Base-by-base conservation (phyloP, 768 basidiomycete genomes). In the Auricularia auricula-judae region DNA sequence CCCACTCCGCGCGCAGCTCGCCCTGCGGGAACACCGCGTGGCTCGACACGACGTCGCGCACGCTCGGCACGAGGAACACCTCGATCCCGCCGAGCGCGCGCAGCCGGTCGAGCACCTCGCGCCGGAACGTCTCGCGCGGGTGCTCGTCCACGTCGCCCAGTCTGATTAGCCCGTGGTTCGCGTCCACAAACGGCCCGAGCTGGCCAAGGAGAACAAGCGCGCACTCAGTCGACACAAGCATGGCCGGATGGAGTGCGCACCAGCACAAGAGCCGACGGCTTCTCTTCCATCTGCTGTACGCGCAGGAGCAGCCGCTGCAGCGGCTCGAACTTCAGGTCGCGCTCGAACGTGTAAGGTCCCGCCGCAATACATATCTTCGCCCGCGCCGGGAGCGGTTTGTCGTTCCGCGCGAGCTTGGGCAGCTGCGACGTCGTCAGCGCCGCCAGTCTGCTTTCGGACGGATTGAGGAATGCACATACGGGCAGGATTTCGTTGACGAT, bases 181-280 rank as follows among this genome's bases (percentile, higher is more conserved):
- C 75, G 68, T 98, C 93, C 53, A 98, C 76, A 72, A 98, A 99
- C 1, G 97, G 97, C 0, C 97, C 97, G 36, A 92, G 76, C 96
- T 99, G 67, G 0, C 2, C 29, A 29, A 29, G 3, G 29, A 29
- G 29, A 53, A 10, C 16, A 60, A 56, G 39, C 39, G n/a, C 16
- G 33, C 18, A 61, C 18, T 47, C 12, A 51, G 60, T 4, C 72
- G 95, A 96, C 63, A 98, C 77, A 18, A 98, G 76, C 11, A 95
- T 71, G 0, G 80, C 1, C 95, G 96, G 68, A 86, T 87, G 33
- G 78, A 71, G 68, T 80, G 81, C n/a, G 18, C 71, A 96, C 96
- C 63, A 99, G 78, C 18, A 98, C 76, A 11, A 95, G 71, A 0
- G 89, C 87, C 18, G 86, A 80, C 1, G 96, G 96, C 68, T 86